Conservation (phyloP, 2,329 filamentous ascomycete genomes). For the Colletotrichum destructivum region DNA sequence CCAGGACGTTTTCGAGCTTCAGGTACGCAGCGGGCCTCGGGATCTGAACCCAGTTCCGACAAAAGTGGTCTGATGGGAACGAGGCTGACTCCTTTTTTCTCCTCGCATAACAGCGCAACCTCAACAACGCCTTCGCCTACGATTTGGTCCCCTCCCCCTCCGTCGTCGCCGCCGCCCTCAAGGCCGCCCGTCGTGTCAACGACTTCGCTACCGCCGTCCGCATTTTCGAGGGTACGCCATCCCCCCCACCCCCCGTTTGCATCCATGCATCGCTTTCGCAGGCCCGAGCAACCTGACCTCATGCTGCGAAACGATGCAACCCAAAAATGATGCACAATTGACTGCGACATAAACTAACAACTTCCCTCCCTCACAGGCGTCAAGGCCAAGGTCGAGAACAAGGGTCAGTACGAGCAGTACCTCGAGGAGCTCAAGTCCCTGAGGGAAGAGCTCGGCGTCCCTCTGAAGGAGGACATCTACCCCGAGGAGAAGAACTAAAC, state of each 20-base stretch:
- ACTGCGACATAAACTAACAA: slow-evolving; percentile 4
- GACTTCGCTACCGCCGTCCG: slow-evolving; percentile 98
- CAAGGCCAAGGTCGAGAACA: slow-evolving; percentile 99
- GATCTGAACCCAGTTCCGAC: slow-evolving; percentile 33
- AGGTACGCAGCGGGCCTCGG: slow-evolving; percentile 73
- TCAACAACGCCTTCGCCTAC: slow-evolving; percentile 99
- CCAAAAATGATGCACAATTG: neutral
- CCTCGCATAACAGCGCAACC: slow-evolving; percentile 75
- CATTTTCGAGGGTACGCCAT: slow-evolving; percentile 91
- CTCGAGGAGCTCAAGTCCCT: slow-evolving; percentile 92
- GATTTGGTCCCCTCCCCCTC: slow-evolving; percentile 96
- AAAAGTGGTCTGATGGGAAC: slow-evolving; percentile 45
- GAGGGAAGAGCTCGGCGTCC: slow-evolving; percentile 92
- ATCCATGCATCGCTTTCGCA: slow-evolving; percentile 20
- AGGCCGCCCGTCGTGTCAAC: slow-evolving; percentile 95
- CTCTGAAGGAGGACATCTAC: slow-evolving; percentile 93
- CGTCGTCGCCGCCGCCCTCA: slow-evolving; percentile 91
- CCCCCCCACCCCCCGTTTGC: slow-evolving; percentile 5
- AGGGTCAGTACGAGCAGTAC: slow-evolving; percentile 96
- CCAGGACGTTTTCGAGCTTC: slow-evolving; percentile 99
- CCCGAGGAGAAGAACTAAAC: slow-evolving; percentile 71
- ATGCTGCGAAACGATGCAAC: slow-evolving; percentile 1
- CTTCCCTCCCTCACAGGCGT: slow-evolving; percentile 75
- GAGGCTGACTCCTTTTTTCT: slow-evolving; percentile 33
- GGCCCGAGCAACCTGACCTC: slow-evolving; percentile 4